These are phyloP conservation scores for Mallotus repandus DNA, from an alignment of 441 rosid genomes.

Conservation along the genomic window DNA sequence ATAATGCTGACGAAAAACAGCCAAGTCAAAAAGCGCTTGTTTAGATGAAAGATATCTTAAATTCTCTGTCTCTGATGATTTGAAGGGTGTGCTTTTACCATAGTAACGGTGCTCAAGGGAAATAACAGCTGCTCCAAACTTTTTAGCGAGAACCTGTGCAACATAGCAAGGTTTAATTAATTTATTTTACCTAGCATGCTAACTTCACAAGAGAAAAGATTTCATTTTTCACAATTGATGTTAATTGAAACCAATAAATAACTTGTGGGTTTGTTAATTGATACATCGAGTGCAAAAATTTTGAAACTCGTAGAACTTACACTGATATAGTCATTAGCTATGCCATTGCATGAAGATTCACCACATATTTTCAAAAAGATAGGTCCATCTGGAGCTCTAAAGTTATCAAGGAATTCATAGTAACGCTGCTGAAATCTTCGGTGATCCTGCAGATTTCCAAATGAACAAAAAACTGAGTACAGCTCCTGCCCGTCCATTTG, in stretches of 20 bases:
- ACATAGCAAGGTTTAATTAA: constrained; percentile 3
- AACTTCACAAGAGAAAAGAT: not conserved
- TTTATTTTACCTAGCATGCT: not conserved
- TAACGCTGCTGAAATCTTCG: constrained; percentile 69
- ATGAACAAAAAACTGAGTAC: not conserved
- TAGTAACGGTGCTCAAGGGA: constrained; percentile 96
- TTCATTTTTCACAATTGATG: too few relatives aligned
- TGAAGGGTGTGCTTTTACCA: constrained; percentile 90
- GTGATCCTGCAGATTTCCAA: constrained; percentile 49
- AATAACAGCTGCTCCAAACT: constrained; percentile 93
- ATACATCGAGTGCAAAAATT: too few relatives aligned
- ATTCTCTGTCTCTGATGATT: constrained; percentile 56
- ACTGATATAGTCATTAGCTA: constrained; percentile 64
- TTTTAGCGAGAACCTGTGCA: constrained; percentile 78
- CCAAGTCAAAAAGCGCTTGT: constrained; percentile 88
- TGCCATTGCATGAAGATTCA: constrained; percentile 76
- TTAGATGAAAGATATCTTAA: constrained; percentile 87
- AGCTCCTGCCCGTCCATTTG: not conserved
- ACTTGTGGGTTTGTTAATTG: too few relatives aligned
- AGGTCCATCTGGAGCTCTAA: constrained; percentile 71
- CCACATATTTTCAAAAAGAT: constrained; percentile 80
- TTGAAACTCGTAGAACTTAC: constrained; percentile 34
- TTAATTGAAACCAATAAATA: not conserved
- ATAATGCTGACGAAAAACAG: constrained; percentile 73
- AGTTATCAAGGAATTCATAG: constrained; percentile 72